Evolutionary conservation across 345 rosid genomes (phyloP), one percentile per base, ranked within the genome.

Genomic region (Toxicodendron radicans): DNA sequence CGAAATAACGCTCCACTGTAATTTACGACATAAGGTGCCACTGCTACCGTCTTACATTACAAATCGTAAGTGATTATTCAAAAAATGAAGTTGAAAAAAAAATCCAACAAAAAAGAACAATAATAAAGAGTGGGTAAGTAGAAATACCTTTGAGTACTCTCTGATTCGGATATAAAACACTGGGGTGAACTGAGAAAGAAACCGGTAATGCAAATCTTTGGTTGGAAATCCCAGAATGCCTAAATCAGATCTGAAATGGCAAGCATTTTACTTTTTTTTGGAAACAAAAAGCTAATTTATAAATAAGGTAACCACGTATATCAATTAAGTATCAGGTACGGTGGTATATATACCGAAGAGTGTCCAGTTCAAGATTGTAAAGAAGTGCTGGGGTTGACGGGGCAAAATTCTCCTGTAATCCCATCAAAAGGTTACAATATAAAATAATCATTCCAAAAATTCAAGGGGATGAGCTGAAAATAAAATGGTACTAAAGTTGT

Each of bases 341-440:
- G 30, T 11, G 75, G 53, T 68, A 77, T 51, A 63, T 16, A 76
- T 88, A 95, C 97, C 97, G 94, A 76, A 92, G 83, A 45, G 97
- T 95, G 71, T 95, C 97, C 63, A 95, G 91, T 85, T 95, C 99
- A 78, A 95, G 97, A 83, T 92, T 95, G 80, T 91, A 95, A 32
- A 92, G 81, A 82, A 92, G 97, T 1, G 91, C 75, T 75, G 99
- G 95, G 62, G 94, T 92, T 70, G 94, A 91, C 45, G 7, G 78
- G 38, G 92, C 94, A 89, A 87, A 91, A n/a, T 75, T 84, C 74
- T 90, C 97, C 97, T 95, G 94, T 78, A 86, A 38, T 73, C 70
- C 62, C 77, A 79, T 46, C 3, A 75, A 65, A 62, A 73, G 52
- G 53, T 64, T 32, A 68, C 33, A n/a, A 52, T 0, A 57, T 46